Percentiles rank a stretch among this genome's conserved stretches.
Evolutionary conservation across 2,329 filamentous ascomycete genomes (phyloP).

Genomic region (Aurifilum marmelostoma): DNA sequence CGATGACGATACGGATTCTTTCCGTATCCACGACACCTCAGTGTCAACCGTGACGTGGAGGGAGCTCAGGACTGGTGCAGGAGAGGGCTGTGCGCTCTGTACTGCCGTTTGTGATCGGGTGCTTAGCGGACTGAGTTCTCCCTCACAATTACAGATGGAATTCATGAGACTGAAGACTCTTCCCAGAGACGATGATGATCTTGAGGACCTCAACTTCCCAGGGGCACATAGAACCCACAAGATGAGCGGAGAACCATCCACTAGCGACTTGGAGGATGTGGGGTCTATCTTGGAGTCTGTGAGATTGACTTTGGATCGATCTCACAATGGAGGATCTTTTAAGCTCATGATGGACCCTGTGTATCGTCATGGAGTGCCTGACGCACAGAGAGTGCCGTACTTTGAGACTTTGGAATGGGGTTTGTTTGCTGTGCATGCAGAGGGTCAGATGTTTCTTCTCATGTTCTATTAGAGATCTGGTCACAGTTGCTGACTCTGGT

Average conservation of each 20-base stretch:
- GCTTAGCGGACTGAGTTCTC: neutral
- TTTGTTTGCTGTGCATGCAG: neutral
- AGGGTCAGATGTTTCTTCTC: neutral
- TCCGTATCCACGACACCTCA: slow-evolving; percentile 2
- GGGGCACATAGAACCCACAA: neutral
- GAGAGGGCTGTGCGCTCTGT: neutral
- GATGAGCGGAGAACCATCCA: neutral
- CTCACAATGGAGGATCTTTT: neutral
- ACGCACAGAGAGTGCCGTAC: neutral
- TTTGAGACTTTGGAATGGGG: neutral
- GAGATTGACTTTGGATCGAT: neutral
- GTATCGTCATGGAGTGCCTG: neutral
- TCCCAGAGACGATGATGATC: neutral
- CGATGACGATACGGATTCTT: neutral
- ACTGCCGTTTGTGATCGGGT: neutral
- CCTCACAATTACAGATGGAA: neutral
- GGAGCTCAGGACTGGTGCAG: neutral
- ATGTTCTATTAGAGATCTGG: neutral
- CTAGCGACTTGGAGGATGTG: neutral
- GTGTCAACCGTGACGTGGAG: neutral
- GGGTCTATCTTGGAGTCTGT: neutral
- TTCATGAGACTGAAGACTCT: neutral
- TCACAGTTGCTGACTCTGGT: neutral
- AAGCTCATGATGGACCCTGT: neutral
- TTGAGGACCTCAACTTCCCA: neutral